A percentile compares a stretch with the other conserved stretches of the same genome.
These are phyloP conservation scores for Penicillium atrosanguineum DNA, from an alignment of 495 filamentous ascomycete species.

Conservation along the genomic window DNA sequence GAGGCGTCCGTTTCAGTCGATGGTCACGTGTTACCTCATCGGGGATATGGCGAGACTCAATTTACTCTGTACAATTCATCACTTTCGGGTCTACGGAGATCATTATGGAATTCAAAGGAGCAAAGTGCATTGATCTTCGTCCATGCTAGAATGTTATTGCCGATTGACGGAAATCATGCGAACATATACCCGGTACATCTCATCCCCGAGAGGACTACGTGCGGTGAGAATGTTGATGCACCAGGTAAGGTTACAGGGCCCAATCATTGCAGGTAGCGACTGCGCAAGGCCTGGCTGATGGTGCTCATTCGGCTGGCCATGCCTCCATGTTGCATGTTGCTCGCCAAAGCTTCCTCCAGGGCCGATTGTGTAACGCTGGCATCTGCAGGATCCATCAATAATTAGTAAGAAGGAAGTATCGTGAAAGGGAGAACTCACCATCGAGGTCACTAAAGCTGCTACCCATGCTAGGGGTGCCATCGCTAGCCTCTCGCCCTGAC, in stretches of 20 bases:
- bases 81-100: slow-evolving; percentile 5
- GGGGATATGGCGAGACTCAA: not conserved
- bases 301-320: slow-evolving; percentile 89
- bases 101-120: not conserved
- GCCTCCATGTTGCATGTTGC: slow-evolving; percentile 80
- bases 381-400: slow-evolving; percentile 49
- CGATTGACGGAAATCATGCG: not conserved
- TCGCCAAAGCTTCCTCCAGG: slow-evolving; percentile 88
- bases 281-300: slow-evolving; percentile 65
- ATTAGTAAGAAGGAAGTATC: not conserved
- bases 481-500: slow-evolving; percentile 66
- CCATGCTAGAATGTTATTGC: not conserved
- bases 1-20: slow-evolving; percentile 3
- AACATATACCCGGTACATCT: slow-evolving; percentile 4
- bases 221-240: not conserved
- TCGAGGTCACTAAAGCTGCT: slow-evolving; percentile 98
- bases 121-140: not conserved
- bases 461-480: slow-evolving; percentile 92
- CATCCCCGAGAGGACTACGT: not conserved
- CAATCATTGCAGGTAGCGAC: slow-evolving; percentile 40
- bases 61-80: slow-evolving; percentile 7
- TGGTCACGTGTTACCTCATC: not conserved
- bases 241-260: not conserved
- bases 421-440: slow-evolving; percentile 51
- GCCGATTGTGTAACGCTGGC: slow-evolving; percentile 92